Conservation (phyloP, 495 filamentous ascomycete genomes). For the Aspergillus cristatus region DNA sequence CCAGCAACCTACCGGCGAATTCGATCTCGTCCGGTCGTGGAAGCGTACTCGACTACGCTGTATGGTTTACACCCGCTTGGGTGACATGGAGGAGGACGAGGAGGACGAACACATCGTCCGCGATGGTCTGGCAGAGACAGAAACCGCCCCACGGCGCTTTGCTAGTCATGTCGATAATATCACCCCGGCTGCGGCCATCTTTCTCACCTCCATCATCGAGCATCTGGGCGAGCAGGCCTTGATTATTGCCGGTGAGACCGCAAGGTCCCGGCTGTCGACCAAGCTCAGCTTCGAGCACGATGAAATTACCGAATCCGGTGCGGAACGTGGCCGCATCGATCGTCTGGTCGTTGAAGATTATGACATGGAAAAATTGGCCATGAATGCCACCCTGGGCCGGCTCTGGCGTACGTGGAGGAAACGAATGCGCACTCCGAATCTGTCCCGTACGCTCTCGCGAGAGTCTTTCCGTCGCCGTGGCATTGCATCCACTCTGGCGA, state of each 20-base stretch:
- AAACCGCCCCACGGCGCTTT: conserved; percentile 43
- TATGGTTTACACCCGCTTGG: conserved; percentile 96
- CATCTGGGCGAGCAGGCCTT: conserved; percentile 88
- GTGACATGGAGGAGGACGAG: conserved; percentile 96
- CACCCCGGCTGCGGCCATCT: conserved; percentile 89
- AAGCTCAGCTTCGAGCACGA: conserved; percentile 20
- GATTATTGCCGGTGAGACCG: conserved; percentile 78
- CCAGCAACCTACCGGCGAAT: conserved; percentile 47
- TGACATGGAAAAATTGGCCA: conserved; percentile 87
- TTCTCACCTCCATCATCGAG: conserved; percentile 89
- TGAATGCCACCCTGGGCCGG: conserved; percentile 77
- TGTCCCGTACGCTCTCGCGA: conserved; percentile 30
- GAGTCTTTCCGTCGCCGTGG: conserved; percentile 37
- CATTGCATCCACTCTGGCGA: conserved; percentile 7
- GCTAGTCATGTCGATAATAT: conserved; percentile 56
- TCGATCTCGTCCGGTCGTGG: conserved; percentile 84
- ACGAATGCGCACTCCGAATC: conserved; percentile 42
- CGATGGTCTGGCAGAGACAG: conserved; percentile 51
- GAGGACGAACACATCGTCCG: conserved; percentile 76
- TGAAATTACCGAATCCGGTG: conserved; percentile 9
- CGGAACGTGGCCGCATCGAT: conserved; percentile 35
- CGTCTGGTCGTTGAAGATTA: conserved; percentile 75
- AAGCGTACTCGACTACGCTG: conserved; percentile 83
- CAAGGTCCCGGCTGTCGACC: conserved; percentile 56
- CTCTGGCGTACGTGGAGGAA: conserved; percentile 97